phyloP scores from a whole-genome alignment of 2,329 filamentous ascomycete species.

The Emergomyces africanus region DNA sequence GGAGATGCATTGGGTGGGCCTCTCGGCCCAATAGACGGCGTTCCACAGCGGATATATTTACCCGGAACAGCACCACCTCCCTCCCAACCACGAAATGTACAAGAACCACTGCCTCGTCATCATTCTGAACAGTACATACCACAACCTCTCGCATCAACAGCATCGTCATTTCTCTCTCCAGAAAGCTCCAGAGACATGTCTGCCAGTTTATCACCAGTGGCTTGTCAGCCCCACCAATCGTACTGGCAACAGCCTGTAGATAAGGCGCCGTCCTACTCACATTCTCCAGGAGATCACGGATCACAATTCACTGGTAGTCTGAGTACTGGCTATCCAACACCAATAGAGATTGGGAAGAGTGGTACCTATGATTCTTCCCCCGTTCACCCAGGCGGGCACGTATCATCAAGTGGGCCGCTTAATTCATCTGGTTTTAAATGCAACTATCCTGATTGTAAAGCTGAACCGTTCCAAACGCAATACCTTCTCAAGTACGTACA shows the following conservation, averaged over 20 bases:
- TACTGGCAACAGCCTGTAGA: slow-evolving; percentile 20
- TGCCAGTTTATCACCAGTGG: slow-evolving; percentile 21
- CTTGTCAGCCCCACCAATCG: background rate
- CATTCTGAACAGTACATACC: slow-evolving; percentile 19
- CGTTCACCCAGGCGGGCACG: background rate
- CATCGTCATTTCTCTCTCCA: slow-evolving; percentile 27
- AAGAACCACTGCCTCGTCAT: slow-evolving; percentile 10
- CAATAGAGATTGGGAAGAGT: slow-evolving; percentile 19
- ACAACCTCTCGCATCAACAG: slow-evolving; percentile 9
- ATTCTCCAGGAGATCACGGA: slow-evolving; percentile 14
- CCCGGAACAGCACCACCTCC: slow-evolving; percentile 16
- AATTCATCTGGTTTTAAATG: slow-evolving; percentile 37
- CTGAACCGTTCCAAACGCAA: slow-evolving; percentile 50
- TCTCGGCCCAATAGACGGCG: slow-evolving; percentile 14
- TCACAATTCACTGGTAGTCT: slow-evolving; percentile 24
- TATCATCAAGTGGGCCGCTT: slow-evolving; percentile 14
- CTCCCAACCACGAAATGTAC: slow-evolving; percentile 11
- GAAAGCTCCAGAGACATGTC: slow-evolving; percentile 26
- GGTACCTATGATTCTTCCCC: slow-evolving; percentile 3
- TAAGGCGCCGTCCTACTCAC: slow-evolving; percentile 17
- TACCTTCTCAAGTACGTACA: slow-evolving; percentile 48
- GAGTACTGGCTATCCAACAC: slow-evolving; percentile 27
- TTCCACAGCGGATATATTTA: slow-evolving; percentile 15
- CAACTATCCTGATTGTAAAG: slow-evolving; percentile 43
- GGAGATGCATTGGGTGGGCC: slow-evolving; percentile 23